These are phyloP conservation scores for Globisporangium rhizosaccharum DNA, from an alignment of 352 stramenopile genomes.

Conservation along the genomic window DNA sequence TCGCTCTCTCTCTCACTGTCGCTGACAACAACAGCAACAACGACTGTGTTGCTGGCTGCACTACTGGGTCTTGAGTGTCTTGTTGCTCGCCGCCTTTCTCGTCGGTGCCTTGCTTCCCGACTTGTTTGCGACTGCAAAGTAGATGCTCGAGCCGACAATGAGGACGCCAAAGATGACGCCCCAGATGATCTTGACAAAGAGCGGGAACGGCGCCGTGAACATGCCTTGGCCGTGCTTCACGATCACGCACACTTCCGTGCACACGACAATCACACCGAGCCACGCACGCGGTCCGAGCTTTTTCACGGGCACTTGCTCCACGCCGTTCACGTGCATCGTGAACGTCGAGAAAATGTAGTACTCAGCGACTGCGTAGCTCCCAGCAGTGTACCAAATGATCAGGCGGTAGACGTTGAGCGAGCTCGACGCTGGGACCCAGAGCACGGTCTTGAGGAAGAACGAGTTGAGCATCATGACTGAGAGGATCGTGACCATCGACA, in stretches of 20 bases:
- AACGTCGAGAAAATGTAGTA: conserved; percentile 90
- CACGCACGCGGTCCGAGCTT: conserved; percentile 80
- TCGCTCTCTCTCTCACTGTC: conserved; percentile 2
- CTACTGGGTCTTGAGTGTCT: conserved; percentile 12
- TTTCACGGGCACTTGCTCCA: conserved; percentile 54
- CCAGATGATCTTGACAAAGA: conserved; percentile 79
- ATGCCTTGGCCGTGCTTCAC: conserved; percentile 82
- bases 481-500: conserved; percentile 87
- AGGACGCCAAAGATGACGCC: conserved; percentile 67
- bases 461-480: conserved; percentile 94
- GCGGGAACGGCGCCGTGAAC: conserved; percentile 85
- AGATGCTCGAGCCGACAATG: conserved; percentile 73
- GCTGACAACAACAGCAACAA: too few species aligned
- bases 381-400: conserved; percentile 78
- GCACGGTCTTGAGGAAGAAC: conserved; percentile 93
- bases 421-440: conserved; percentile 85
- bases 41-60: too few species aligned
- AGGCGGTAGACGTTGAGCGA: conserved; percentile 80
- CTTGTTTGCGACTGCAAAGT: conserved; percentile 80
- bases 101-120: conserved; percentile 7
- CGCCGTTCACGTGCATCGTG: conserved; percentile 56
- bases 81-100: conserved; percentile 4
- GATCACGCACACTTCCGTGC: conserved; percentile 73
- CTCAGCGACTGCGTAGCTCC: conserved; percentile 83
- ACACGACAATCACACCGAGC: conserved; percentile 76